phyloP scores from a whole-genome alignment of 306 rosid genomes.

The Begonia masoniana region DNA sequence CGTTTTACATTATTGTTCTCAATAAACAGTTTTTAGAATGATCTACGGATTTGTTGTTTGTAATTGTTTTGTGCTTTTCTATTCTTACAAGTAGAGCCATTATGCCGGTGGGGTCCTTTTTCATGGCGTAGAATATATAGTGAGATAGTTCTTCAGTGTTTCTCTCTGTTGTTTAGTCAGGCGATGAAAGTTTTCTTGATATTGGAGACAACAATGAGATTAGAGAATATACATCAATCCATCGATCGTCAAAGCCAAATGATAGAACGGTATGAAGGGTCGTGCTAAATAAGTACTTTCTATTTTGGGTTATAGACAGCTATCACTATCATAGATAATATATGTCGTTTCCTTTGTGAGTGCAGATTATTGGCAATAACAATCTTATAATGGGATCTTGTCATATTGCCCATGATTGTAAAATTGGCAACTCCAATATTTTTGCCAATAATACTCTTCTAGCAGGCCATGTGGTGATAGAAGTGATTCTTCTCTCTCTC shows the following conservation, averaged over 20 bases:
- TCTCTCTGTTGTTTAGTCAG: slow-evolving; percentile 37
- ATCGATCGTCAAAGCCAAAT: slow-evolving; percentile 73
- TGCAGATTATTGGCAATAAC: slow-evolving; percentile 69
- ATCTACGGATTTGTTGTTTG: neutral
- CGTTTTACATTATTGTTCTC: slow-evolving; percentile 1
- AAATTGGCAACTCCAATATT: slow-evolving; percentile 62
- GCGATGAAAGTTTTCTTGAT: slow-evolving; percentile 74
- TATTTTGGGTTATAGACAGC: neutral
- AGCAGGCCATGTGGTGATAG: slow-evolving; percentile 87
- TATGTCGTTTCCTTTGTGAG: neutral
- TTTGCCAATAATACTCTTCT: slow-evolving; percentile 83
- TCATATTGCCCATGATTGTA: slow-evolving; percentile 97
- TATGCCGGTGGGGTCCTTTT: no score
- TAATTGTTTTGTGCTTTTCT: neutral
- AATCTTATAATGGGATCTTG: slow-evolving; percentile 96
- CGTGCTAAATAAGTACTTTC: neutral
- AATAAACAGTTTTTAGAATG: neutral
- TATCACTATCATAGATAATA: neutral
- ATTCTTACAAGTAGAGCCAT: no score
- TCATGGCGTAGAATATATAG: no score
- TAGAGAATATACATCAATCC: slow-evolving; percentile 72
- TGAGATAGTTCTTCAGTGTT: neutral
- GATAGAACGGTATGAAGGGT: slow-evolving; percentile 54
- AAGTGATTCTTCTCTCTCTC: slow-evolving; percentile 34
- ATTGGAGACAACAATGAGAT: slow-evolving; percentile 82